A percentile compares a stretch with the other conserved stretches of the same genome.
phyloP scores from a whole-genome alignment of 78 protist genomes.

The Isochrysis galbana region DNA sequence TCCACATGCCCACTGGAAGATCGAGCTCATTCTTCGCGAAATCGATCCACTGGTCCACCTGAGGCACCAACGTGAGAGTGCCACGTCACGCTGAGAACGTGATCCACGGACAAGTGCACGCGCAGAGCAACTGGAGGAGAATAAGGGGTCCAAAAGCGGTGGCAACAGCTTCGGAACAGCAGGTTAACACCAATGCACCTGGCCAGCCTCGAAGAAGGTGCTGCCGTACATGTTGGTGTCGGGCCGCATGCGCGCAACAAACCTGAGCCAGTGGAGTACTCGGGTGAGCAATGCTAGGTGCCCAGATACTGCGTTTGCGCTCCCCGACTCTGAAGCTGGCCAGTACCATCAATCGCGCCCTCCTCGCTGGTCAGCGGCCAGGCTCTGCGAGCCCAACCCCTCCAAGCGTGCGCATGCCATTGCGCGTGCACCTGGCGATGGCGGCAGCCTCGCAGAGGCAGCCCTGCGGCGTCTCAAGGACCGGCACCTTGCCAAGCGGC shows the following conservation, averaged over 20 bases:
- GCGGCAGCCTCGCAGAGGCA: conserved; percentile 72
- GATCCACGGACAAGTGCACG: neutral
- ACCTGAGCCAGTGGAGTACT: neutral
- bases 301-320: too few relatives aligned
- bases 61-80: neutral
- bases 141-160: too few relatives aligned
- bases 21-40: neutral
- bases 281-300: too few relatives aligned
- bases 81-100: neutral
- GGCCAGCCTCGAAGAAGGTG: conserved; percentile 56
- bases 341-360: too few relatives aligned
- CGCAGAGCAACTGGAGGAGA: too few relatives aligned
- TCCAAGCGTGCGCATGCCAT: neutral
- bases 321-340: too few relatives aligned
- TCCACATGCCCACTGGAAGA: neutral
- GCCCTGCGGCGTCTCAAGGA: conserved; percentile 72
- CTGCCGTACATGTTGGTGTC: conserved; percentile 62
- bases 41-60: neutral
- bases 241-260: conserved; percentile 1
- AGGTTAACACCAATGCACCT: too few relatives aligned
- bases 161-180: too few relatives aligned
- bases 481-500: conserved; percentile 83
- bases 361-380: too few relatives aligned
- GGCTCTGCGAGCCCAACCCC: too few relatives aligned
- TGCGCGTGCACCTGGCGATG: conserved; percentile 61